Conservation (phyloP, 129 eudicot genomes). For the Artemisia annua region DNA sequence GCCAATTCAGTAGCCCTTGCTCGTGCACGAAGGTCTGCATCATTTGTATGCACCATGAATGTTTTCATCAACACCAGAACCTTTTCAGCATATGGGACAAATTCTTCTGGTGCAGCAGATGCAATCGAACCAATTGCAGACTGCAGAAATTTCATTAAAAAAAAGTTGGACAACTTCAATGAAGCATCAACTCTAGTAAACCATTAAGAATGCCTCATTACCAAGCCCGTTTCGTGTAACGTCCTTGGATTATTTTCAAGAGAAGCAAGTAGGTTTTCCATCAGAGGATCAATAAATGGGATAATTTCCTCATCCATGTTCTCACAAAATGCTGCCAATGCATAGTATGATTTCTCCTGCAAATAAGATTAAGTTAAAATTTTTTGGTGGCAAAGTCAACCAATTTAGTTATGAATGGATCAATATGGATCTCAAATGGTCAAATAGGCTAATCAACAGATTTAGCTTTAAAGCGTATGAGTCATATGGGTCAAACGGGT, state of each 20-base stretch:
- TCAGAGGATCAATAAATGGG: constrained; percentile 76
- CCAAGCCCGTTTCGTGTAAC: constrained; percentile 95
- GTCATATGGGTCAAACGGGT: neutral
- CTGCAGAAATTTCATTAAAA: constrained; percentile 38
- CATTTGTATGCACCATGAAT: constrained; percentile 77
- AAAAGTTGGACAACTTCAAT: constrained; percentile 12
- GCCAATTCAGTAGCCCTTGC: constrained; percentile 97
- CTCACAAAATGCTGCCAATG: constrained; percentile 95
- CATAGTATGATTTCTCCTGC: constrained; percentile 96
- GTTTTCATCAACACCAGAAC: constrained; percentile 83
- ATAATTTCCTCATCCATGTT: constrained; percentile 86
- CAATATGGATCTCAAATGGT: neutral
- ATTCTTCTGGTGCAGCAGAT: constrained; percentile 83
- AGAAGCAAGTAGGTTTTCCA: constrained; percentile 68
- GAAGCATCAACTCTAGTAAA: constrained; percentile 15
- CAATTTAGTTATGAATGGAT: neutral
- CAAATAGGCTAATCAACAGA: neutral
- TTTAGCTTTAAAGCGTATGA: neutral
- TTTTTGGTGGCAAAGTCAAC: neutral
- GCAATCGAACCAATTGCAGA: constrained; percentile 96
- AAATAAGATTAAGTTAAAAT: constrained; percentile 2
- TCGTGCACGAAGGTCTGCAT: constrained; percentile 77
- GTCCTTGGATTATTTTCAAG: constrained; percentile 77
- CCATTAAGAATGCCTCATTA: constrained; percentile 28
- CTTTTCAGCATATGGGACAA: constrained; percentile 83